phyloP scores from a whole-genome alignment of 495 filamentous ascomycete species.

The Aspergillus sparsus region DNA sequence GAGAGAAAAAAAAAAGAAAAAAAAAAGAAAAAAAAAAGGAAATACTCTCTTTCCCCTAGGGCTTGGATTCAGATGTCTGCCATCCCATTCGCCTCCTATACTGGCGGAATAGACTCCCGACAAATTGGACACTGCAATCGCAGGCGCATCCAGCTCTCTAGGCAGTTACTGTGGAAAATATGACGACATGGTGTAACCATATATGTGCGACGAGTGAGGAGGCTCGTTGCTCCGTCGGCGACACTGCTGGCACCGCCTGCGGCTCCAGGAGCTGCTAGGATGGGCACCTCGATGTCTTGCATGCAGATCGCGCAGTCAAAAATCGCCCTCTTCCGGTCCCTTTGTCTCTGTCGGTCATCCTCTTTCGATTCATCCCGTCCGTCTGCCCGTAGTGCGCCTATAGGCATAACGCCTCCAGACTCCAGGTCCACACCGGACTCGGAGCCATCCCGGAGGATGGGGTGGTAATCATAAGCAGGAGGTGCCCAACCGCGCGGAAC shows the following conservation, averaged over 20 bases:
- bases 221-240: conserved; percentile 62
- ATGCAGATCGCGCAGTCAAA: conserved; percentile 96
- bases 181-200: conserved; percentile 98
- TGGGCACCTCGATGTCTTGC: conserved; percentile 84
- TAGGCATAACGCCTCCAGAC: conserved; percentile 66
- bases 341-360: conserved; percentile 39
- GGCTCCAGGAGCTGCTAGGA: conserved; percentile 61
- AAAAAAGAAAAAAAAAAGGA: no score
- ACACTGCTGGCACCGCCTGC: conserved; percentile 44
- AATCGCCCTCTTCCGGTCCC: conserved; percentile 56
- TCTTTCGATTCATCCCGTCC: conserved; percentile 45
- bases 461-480: conserved; percentile 94
- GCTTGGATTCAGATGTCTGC: no score
- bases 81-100: conserved; percentile 47
- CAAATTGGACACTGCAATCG: conserved; percentile 94
- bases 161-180: conserved; percentile 89
- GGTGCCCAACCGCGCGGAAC: conserved; percentile 69
- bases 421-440: conserved; percentile 65
- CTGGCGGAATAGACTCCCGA: conserved; percentile 80
- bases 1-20: no score
- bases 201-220: conserved; percentile 77
- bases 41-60: no score
- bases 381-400: conserved; percentile 58
- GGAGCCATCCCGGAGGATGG: conserved; percentile 69
- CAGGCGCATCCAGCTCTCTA: conserved; percentile 96